Conservation (phyloP, 2,329 filamentous ascomycete genomes). For the Diaporthe humulicola region DNA sequence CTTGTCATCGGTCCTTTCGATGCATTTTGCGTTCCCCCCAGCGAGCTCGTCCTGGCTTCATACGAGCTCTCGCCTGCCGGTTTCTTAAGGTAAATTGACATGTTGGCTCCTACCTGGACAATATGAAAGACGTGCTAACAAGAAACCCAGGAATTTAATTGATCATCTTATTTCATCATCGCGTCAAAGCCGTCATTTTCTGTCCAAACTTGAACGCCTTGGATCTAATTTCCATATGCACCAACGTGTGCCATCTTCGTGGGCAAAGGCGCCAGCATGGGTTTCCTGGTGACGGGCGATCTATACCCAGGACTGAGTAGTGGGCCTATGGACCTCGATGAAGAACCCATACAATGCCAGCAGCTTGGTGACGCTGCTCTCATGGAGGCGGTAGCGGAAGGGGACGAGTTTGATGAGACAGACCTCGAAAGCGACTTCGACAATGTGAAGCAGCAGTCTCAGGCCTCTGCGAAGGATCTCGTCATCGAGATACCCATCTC, state of each 20-base stretch:
- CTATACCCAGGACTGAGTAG: neutral
- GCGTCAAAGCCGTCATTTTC: neutral
- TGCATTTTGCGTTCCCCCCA: neutral
- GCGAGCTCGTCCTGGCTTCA: neutral
- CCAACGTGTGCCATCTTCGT: neutral
- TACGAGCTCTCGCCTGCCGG: neutral
- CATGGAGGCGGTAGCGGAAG: neutral
- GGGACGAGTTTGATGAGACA: neutral
- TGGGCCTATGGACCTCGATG: conserved; percentile 2
- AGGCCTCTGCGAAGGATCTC: neutral
- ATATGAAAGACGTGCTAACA: neutral
- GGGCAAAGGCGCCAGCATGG: neutral
- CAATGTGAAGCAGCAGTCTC: conserved; percentile 7
- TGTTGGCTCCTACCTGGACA: neutral
- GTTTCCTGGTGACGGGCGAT: neutral
- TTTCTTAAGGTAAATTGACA: neutral
- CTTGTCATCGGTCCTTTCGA: neutral
- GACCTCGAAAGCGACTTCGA: conserved; percentile 2
- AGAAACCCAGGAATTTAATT: neutral
- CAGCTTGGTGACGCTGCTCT: conserved; percentile 5
- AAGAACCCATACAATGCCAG: neutral
- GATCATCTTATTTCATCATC: neutral
- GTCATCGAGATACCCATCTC: conserved; percentile 45
- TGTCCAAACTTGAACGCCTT: neutral
- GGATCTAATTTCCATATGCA: neutral